Percentiles rank a stretch among this genome's conserved stretches.
phyloP scores from a whole-genome alignment of 805 yeast genomes.

The Ogataea paraovalis region DNA sequence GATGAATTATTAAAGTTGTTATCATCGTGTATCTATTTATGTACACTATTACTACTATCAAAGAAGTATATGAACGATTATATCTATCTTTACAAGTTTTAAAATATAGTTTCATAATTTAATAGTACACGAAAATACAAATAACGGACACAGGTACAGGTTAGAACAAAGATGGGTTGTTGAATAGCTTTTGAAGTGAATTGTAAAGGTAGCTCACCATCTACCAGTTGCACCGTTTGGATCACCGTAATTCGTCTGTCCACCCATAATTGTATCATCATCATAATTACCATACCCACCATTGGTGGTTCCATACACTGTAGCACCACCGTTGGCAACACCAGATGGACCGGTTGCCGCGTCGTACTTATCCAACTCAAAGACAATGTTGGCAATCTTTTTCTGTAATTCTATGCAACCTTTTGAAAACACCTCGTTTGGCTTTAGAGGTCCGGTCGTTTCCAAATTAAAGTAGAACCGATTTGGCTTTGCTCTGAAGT shows the following conservation, averaged over 20 bases:
- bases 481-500: slow-evolving; percentile 75
- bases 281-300: slow-evolving; percentile 15
- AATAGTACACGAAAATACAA: not conserved
- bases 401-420: slow-evolving; percentile 83
- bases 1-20: not conserved
- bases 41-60: no score
- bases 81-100: no score
- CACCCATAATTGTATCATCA: slow-evolving; percentile 18
- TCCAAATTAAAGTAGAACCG: slow-evolving; percentile 87
- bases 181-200: no score
- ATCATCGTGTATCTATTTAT: no score
- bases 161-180: not conserved
- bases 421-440: slow-evolving; percentile 83
- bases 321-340: slow-evolving; percentile 28
- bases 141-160: not conserved
- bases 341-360: not conserved
- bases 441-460: slow-evolving; percentile 84
- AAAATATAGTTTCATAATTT: not conserved
- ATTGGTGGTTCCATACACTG: slow-evolving; percentile 22
- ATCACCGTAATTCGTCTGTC: slow-evolving; percentile 26
- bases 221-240: slow-evolving; percentile 27
- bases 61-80: no score
- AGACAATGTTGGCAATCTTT: slow-evolving; percentile 83
- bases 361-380: slow-evolving; percentile 53
- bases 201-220: slow-evolving; percentile 30